Conservation (phyloP, 2,329 filamentous ascomycete genomes). For the Monosporascus sp. region DNA sequence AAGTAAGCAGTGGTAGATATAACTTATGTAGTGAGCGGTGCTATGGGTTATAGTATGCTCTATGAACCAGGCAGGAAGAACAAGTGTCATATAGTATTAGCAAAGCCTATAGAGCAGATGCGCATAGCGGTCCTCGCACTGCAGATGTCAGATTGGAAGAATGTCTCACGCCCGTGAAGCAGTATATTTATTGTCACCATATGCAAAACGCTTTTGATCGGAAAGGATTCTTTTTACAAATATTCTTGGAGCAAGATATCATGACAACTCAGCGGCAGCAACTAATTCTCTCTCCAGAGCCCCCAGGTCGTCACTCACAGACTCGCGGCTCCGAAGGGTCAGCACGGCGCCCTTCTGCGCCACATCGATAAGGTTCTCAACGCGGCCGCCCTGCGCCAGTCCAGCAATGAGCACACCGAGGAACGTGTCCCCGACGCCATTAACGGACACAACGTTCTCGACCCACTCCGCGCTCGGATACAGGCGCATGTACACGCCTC, state of each 20-base stretch:
- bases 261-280: constrained; percentile 7
- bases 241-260: background rate
- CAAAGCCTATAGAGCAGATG: too few species aligned
- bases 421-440: constrained; percentile 92
- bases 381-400: constrained; percentile 53
- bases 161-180: too few species aligned
- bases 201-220: background rate
- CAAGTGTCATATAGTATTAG: too few species aligned
- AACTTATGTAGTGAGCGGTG: background rate
- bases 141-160: too few species aligned
- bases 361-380: constrained; percentile 63
- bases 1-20: too few species aligned
- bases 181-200: too few species aligned
- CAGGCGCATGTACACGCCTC: constrained; percentile 76
- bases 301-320: constrained; percentile 58
- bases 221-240: too few species aligned
- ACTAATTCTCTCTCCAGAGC: constrained; percentile 38
- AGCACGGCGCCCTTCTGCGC: constrained; percentile 77
- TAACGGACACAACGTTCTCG: constrained; percentile 76
- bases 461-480: constrained; percentile 65
- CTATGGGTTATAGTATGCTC: background rate
- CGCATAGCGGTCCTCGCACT: too few species aligned
- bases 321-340: constrained; percentile 69
- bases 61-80: constrained; percentile 3
- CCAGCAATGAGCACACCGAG: constrained; percentile 78